phyloP scores from a whole-genome alignment of 2,329 filamentous ascomycete genomes.

The Calonectria henricotiae region DNA sequence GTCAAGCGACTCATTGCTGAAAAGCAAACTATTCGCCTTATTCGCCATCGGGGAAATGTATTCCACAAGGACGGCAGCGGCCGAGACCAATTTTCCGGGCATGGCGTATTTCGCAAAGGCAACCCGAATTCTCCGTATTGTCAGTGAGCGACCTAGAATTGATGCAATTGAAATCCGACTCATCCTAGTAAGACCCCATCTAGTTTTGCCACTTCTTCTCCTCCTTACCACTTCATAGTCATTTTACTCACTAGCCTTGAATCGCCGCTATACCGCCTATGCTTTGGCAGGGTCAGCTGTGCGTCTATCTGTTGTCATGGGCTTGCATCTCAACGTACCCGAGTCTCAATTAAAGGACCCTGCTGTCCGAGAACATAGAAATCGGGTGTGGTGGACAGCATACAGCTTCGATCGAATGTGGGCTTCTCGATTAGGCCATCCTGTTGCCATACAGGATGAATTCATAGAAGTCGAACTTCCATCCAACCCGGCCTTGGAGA shows the following conservation, averaged over 20 bases:
- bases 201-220: not conserved
- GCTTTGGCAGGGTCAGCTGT: conserved; percentile 63
- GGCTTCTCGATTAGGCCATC: conserved; percentile 66
- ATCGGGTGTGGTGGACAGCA: conserved; percentile 63
- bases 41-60: conserved; percentile 66
- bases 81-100: conserved; percentile 60
- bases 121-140: conserved; percentile 58
- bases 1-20: conserved; percentile 55
- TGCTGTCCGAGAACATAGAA: conserved; percentile 59
- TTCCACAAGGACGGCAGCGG: conserved; percentile 58
- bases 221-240: conserved; percentile 52
- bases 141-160: conserved; percentile 62
- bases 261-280: conserved; percentile 64
- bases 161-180: conserved; percentile 63
- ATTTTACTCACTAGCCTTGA: conserved; percentile 63
- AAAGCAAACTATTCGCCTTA: conserved; percentile 62
- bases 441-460: conserved; percentile 65
- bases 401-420: conserved; percentile 66
- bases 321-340: conserved; percentile 61
- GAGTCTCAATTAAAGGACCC: conserved; percentile 60
- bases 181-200: conserved; percentile 59
- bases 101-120: conserved; percentile 63
- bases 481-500: conserved; percentile 54
- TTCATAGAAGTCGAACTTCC: conserved; percentile 65
- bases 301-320: conserved; percentile 62